These are phyloP conservation scores for Paracoccidioides lutzii DNA, from an alignment of 2,329 filamentous ascomycete genomes.

Conservation along the genomic window DNA sequence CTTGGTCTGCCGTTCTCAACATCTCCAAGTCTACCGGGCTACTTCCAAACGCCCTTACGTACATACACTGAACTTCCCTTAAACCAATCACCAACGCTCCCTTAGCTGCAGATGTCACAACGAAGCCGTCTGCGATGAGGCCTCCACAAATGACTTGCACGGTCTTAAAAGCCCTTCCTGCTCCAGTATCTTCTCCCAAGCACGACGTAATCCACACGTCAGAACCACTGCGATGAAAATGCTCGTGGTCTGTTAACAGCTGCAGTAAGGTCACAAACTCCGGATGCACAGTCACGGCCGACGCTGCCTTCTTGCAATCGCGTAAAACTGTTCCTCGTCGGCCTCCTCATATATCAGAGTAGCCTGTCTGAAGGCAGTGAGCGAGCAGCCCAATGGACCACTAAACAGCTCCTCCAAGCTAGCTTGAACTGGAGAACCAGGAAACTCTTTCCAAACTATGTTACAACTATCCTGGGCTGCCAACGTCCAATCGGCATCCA, in stretches of 20 bases:
- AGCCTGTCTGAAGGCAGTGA: constrained; percentile 44
- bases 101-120: constrained; percentile 43
- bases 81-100: constrained; percentile 34
- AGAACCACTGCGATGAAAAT: constrained; percentile 39
- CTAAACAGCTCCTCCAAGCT: constrained; percentile 36
- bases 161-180: constrained; percentile 27
- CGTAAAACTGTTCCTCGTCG: constrained; percentile 30
- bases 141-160: constrained; percentile 44
- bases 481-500: constrained; percentile 49
- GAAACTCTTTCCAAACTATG: constrained; percentile 37
- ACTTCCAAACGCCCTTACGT: constrained; percentile 49
- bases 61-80: constrained; percentile 18
- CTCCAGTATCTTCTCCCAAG: constrained; percentile 46
- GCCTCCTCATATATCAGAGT: constrained; percentile 41
- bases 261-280: constrained; percentile 38
- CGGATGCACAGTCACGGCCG: constrained; percentile 30
- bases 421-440: constrained; percentile 3
- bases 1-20: constrained; percentile 40
- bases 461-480: constrained; percentile 37
- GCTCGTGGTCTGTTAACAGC: constrained; percentile 15
- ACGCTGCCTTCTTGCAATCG: constrained; percentile 36
- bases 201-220: constrained; percentile 40
- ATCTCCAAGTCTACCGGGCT: constrained; percentile 47
- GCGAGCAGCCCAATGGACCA: constrained; percentile 37
- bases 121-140: constrained; percentile 33